phyloP scores from a whole-genome alignment of 1,284 basidiomycete species.

The Apiotrichum veenhuisii region DNA sequence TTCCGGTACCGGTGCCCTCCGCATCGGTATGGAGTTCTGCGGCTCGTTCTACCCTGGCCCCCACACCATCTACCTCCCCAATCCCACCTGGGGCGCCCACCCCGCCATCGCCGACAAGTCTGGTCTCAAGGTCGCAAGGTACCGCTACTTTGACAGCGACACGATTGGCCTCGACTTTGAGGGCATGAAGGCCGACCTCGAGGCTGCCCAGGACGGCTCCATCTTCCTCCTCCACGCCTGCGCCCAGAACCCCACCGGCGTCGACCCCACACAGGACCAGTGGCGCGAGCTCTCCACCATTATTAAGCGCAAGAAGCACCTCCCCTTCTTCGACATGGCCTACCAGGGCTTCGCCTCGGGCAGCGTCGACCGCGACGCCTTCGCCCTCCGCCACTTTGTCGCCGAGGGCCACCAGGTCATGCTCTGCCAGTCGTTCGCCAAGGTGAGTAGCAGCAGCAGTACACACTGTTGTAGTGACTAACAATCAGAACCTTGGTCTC shows the following conservation, averaged over 20 bases:
- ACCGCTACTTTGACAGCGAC: constrained; percentile 81
- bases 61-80: constrained; percentile 88
- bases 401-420: constrained; percentile 79
- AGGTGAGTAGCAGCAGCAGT: no score
- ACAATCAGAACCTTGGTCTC: constrained; percentile 97
- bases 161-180: constrained; percentile 91
- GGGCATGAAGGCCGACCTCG: constrained; percentile 80
- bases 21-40: constrained; percentile 93
- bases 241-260: constrained; percentile 86
- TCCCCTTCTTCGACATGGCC: constrained; percentile 64
- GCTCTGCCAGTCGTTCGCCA: constrained; percentile 91
- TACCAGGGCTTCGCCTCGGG: constrained; percentile 96
- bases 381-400: constrained; percentile 94
- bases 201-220: constrained; percentile 54
- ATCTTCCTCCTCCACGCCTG: constrained; percentile 58
- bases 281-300: constrained; percentile 89
- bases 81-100: constrained; percentile 97
- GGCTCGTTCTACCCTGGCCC: constrained; percentile 75
- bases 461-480: no score
- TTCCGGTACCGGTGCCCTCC: constrained; percentile 94
- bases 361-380: constrained; percentile 81
- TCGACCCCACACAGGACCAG: constrained; percentile 90
- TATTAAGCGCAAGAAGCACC: constrained; percentile 60
- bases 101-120: constrained; percentile 63
- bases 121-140: constrained; percentile 77